Percentiles rank a stretch among this genome's conserved stretches.
phyloP scores from a whole-genome alignment of 129 eudicot genomes.

The Arctium minus region DNA sequence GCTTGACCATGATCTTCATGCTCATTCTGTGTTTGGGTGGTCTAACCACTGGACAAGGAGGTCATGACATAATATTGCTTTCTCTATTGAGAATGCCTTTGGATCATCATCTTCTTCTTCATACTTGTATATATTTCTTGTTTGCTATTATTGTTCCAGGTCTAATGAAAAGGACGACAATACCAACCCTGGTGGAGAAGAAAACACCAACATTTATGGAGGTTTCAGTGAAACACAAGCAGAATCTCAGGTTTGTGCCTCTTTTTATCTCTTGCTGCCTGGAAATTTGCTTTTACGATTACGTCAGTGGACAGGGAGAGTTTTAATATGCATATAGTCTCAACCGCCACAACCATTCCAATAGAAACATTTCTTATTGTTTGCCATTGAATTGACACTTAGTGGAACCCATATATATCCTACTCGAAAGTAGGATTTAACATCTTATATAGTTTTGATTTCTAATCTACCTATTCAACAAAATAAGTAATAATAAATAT shows the following conservation, averaged over 20 bases:
- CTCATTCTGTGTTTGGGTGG: conserved; percentile 44
- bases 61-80: conserved; percentile 18
- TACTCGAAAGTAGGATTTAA: no score
- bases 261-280: background rate
- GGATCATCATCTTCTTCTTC: conserved; percentile 1
- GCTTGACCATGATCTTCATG: conserved; percentile 37
- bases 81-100: no score
- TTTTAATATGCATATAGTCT: no score
- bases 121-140: background rate
- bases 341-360: no score
- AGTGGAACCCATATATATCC: no score
- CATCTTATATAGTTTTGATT: no score
- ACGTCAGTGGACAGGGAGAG: no score
- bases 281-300: background rate
- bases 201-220: conserved; percentile 43
- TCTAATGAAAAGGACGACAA: conserved; percentile 46
- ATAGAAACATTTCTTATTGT: no score
- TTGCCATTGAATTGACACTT: no score
- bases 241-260: conserved; percentile 74
- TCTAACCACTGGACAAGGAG: conserved; percentile 70
- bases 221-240: conserved; percentile 92
- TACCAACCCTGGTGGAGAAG: conserved; percentile 31
- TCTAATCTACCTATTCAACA: no score
- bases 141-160: conserved; percentile 36
- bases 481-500: no score